These are phyloP conservation scores for Scheffersomyces spartinae DNA, from an alignment of 805 yeast genomes.

Conservation along the genomic window DNA sequence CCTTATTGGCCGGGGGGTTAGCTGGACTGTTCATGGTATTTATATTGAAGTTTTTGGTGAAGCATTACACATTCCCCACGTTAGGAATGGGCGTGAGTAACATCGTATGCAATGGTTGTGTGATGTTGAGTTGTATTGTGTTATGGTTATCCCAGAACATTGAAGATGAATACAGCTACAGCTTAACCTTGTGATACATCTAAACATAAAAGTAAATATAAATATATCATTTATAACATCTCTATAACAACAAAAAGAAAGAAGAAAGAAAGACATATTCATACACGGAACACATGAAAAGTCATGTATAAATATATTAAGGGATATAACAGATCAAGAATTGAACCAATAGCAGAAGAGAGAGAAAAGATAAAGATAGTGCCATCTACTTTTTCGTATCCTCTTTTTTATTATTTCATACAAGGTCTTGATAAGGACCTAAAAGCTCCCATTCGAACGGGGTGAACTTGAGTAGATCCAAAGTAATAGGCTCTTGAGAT, in stretches of 20 bases:
- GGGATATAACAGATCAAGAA: too few species aligned
- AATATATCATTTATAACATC: neutral
- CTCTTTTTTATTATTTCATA: too few species aligned
- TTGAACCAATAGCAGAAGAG: too few species aligned
- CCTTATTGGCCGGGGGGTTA: conserved; percentile 85
- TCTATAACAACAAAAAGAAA: neutral
- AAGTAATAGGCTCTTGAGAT: conserved; percentile 22
- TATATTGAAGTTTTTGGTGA: conserved; percentile 71
- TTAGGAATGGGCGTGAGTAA: conserved; percentile 90
- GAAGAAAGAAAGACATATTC: too few species aligned
- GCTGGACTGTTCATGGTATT: conserved; percentile 87
- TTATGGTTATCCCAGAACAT: conserved; percentile 93
- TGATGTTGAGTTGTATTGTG: conserved; percentile 80
- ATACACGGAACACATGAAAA: too few species aligned
- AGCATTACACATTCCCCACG: conserved; percentile 75
- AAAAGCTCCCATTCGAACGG: conserved; percentile 49
- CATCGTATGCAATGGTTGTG: conserved; percentile 64
- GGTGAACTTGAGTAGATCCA: conserved; percentile 58
- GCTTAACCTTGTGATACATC: conserved; percentile 52
- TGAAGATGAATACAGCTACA: conserved; percentile 92
- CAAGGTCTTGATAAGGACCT: too few species aligned
- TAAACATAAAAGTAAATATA: neutral
- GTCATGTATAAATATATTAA: too few species aligned
- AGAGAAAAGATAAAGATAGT: too few species aligned
- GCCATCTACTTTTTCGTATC: too few species aligned